Percentiles rank a stretch among this genome's conserved stretches.
These are phyloP conservation scores for Nicotiana knightiana DNA, from an alignment of 257 asterid species.

Conservation along the genomic window DNA sequence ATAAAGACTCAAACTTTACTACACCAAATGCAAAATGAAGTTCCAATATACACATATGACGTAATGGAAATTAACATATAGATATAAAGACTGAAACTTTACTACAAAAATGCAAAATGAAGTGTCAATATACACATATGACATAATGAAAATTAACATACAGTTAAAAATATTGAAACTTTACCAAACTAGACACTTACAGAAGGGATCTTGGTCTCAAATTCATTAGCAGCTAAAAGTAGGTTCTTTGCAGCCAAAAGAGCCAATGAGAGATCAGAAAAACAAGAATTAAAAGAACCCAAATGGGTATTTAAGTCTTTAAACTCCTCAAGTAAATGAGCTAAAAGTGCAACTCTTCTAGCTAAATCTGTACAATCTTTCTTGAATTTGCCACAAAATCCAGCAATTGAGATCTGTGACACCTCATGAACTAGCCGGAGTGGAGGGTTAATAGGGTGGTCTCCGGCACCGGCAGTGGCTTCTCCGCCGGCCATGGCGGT, in stretches of 20 bases:
- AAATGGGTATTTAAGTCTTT: conserved; percentile 42
- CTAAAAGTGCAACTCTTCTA: conserved; percentile 67
- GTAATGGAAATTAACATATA: not conserved
- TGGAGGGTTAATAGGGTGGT: conserved; percentile 17
- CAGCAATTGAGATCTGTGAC: conserved; percentile 50
- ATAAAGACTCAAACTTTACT: not conserved
- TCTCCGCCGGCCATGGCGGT: conserved; percentile 57
- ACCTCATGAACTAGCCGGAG: conserved; percentile 62
- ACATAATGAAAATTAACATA: not conserved
- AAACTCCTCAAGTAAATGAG: conserved; percentile 78
- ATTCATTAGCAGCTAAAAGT: conserved; percentile 40
- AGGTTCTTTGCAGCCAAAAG: conserved; percentile 51
- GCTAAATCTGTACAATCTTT: conserved; percentile 80
- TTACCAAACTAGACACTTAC: conserved; percentile 21
- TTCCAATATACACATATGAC: not conserved
- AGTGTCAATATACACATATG: too few relatives aligned
- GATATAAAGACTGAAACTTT: not conserved
- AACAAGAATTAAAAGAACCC: conserved; percentile 28
- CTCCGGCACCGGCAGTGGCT: conserved; percentile 26
- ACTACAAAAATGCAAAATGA: not conserved
- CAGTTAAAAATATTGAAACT: not conserved
- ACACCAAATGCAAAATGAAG: not conserved
- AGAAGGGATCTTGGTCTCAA: conserved; percentile 36
- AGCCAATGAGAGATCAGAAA: conserved; percentile 54
- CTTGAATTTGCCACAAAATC: conserved; percentile 71